Evolutionary conservation across 2,329 filamentous ascomycete species (phyloP), one percentile per base, ranked within the genome.

Genomic region (Verticillium nubilum): DNA sequence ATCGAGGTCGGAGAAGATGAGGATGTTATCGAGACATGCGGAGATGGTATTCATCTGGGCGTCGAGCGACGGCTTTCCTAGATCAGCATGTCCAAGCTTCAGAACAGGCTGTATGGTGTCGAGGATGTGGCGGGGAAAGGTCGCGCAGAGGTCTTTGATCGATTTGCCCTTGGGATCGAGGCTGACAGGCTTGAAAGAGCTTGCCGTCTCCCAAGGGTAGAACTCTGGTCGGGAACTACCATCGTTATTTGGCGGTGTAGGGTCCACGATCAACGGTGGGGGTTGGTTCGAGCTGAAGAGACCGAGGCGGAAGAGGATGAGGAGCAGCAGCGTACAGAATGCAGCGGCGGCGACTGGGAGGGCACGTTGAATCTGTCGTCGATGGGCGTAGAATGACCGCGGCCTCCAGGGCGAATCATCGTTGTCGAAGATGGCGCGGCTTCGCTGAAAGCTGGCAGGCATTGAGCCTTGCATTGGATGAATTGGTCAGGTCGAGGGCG

Each of bases 31-130:
- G 27, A 83, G 79, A 67, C 78, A 84, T 23, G 80, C 78, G 53
- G 82, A 83, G 33, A 81, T 78, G 63, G 78, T 83, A 50, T 75
- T 69, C 53, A 86, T 70, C 58, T 84, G 81, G 3, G 79, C 75
- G 28, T 77, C 71, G 25, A 76, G 64, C 57, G 75, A 74, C 50
- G 75, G 70, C 6, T 69, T 66, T 33, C 66, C 59, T 9, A 57
- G 13, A 57, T 82, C 80, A 59, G 74, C 75, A 58, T 77, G 74
- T 55, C 80, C 79, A 53, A 78, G 79, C 66, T 81, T 82, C 52
- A 84, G 68, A 4, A 81, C 74, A 1, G 68, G 67, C 56, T 72
- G 69, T 56, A 71, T 65, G 17, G 63, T 60, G 19, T 63, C 37
- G n/a, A 64, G 57, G 4, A 69, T 57, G 53, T 70, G 61, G 54